Evolutionary conservation across 805 yeast genomes (phyloP).

Genomic region (Monosporozyma aquatica): DNA sequence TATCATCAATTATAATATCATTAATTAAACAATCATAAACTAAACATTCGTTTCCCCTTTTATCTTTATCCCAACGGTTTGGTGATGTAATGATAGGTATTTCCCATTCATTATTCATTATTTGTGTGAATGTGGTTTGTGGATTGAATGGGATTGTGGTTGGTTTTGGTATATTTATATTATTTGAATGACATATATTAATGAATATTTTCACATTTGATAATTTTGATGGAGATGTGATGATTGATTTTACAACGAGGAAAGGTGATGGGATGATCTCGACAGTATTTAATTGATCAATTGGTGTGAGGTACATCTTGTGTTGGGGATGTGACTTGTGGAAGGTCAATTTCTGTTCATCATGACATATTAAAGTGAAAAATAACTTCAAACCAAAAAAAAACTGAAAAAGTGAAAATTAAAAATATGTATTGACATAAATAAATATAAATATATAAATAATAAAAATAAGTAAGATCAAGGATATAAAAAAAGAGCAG

Average conservation of each 20-base stretch:
- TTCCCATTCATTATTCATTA: constrained; percentile 71
- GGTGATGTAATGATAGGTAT: constrained; percentile 70
- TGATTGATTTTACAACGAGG: constrained; percentile 62
- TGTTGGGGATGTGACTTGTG: background rate
- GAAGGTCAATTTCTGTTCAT: no score
- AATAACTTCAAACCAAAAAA: no score
- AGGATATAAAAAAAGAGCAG: background rate
- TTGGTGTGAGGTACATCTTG: background rate
- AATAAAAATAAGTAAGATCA: background rate
- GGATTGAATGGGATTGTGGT: constrained; percentile 45
- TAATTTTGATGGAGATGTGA: constrained; percentile 30
- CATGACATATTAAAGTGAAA: no score
- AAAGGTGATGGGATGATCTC: constrained; percentile 38
- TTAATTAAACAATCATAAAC: constrained; percentile 79
- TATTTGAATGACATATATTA: constrained; percentile 65
- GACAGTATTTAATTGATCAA: background rate
- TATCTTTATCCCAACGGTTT: constrained; percentile 49
- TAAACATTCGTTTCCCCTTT: constrained; percentile 53
- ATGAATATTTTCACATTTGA: constrained; percentile 56
- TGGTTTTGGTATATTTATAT: constrained; percentile 60
- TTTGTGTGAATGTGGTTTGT: constrained; percentile 47
- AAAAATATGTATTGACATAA: no score
- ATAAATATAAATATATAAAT: background rate
- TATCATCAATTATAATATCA: constrained; percentile 38
- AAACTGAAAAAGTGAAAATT: no score